Conservation (phyloP, 495 filamentous ascomycete species). For the Sporormia fimetaria region DNA sequence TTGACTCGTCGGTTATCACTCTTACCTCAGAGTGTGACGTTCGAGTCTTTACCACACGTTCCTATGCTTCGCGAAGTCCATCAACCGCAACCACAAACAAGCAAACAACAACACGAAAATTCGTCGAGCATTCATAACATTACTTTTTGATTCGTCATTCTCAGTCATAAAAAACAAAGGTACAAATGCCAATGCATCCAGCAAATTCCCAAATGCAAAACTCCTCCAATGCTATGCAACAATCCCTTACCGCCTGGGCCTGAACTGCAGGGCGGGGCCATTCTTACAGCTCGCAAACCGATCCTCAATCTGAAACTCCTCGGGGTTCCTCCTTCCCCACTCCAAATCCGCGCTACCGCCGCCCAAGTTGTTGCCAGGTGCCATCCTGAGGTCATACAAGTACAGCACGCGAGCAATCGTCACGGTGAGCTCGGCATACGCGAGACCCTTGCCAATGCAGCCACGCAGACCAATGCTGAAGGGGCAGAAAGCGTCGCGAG, state of each 20-base stretch:
- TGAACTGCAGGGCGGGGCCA: constrained; percentile 47
- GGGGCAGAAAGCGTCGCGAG: constrained; percentile 24
- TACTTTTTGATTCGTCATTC: too few relatives aligned
- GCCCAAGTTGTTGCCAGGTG: constrained; percentile 10
- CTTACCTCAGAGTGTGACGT: too few relatives aligned
- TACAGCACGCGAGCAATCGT: constrained; percentile 25
- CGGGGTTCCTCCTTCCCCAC: constrained; percentile 34
- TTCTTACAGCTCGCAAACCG: constrained; percentile 47
- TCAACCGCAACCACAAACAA: too few relatives aligned
- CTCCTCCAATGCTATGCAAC: neutral
- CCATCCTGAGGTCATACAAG: constrained; percentile 21
- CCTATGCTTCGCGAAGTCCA: too few relatives aligned
- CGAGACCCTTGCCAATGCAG: constrained; percentile 27
- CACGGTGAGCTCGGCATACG: constrained; percentile 25
- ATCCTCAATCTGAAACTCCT: constrained; percentile 47
- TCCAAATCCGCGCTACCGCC: constrained; percentile 31
- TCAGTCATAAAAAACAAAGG: too few relatives aligned
- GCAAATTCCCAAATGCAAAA: too few relatives aligned
- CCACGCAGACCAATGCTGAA: constrained; percentile 27
- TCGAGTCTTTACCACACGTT: too few relatives aligned
- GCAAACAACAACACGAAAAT: too few relatives aligned
- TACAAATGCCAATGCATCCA: too few relatives aligned
- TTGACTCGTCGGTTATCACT: too few relatives aligned
- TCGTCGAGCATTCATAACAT: too few relatives aligned
- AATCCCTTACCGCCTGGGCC: constrained; percentile 1